These are phyloP conservation scores for Fraxinus ornus DNA, from an alignment of 305 asterid species.

Conservation along the genomic window DNA sequence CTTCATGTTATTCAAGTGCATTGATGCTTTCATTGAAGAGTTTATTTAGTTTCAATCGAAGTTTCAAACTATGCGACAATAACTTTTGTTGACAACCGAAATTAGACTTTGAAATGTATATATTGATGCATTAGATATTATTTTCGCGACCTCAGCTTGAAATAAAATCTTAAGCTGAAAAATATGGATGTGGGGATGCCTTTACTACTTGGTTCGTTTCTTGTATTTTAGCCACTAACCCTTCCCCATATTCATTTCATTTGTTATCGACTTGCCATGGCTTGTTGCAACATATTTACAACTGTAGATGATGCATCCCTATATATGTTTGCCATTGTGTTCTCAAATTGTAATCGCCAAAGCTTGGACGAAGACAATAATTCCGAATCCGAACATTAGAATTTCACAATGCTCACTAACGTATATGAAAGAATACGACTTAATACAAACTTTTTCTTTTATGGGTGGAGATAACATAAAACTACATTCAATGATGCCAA, in stretches of 20 bases:
- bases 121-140: constrained; percentile 44
- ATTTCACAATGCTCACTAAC: not conserved
- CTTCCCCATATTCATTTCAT: not conserved
- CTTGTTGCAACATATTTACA: not conserved
- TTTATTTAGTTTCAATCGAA: constrained; percentile 27
- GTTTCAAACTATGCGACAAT: constrained; percentile 26
- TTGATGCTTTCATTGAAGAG: constrained; percentile 26
- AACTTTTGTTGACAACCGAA: constrained; percentile 30
- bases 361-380: not conserved
- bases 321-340: not conserved
- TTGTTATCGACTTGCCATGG: not conserved
- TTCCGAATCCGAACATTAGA: not conserved
- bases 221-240: not conserved
- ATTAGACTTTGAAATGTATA: constrained; percentile 46
- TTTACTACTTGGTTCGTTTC: not conserved
- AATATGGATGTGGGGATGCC: not conserved
- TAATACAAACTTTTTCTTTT: not conserved
- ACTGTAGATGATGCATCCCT: not conserved
- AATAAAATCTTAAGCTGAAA: not conserved
- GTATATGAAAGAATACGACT: not conserved
- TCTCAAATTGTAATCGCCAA: not conserved
- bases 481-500: not conserved
- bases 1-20: constrained; percentile 33
- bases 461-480: not conserved
- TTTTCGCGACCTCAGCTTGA: constrained; percentile 31